Evolutionary conservation across 2,329 filamentous ascomycete genomes (phyloP), one percentile per base, ranked within the genome.

Genomic region (Alternaria infectoria): DNA sequence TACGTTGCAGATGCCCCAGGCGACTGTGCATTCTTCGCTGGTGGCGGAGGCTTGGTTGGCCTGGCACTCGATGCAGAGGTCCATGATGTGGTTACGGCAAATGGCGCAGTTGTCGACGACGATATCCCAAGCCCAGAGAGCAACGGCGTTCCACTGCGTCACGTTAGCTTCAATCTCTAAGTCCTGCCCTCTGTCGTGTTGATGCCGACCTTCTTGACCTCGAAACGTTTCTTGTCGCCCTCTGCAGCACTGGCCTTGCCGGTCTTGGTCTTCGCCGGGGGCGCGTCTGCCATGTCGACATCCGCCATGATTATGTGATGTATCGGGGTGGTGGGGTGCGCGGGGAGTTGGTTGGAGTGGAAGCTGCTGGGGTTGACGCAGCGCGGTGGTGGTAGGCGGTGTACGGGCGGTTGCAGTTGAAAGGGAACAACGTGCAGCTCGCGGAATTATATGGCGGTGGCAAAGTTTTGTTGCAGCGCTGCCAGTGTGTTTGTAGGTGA

Each of bases 101-200:
- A 99, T 99, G 75, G 96, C 96, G 80, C 96, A 99, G 87, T 99
- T 99, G 83, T 99, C 96, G 65, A 99, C 96, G 30, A 98, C 94
- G 63, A 99, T 99, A 79, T 99, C 96, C 96, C 96, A 99, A 0
- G 96, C 96, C 96, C 96, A 99, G 3, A 99, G 87, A 44, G 96
- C 94, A 55, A 99, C 96, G 0, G 96, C 96, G 75, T 98, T 98
- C 96, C 96, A 99, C 95, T 97, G 76, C 46, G 67, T 54, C 4
- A 19, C 46, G 70, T 73, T 70, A 73, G 68, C 47, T 62, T n/a
- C 62, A 43, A 61, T 54, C 65, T 58, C 17, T 66, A 64, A 44
- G 26, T 30, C 11, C 12, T 50, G 44, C 5, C 47, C 13, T 23
- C 32, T 49, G 28, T 54, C 40, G 23, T 59, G 55, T 62, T 62